These are phyloP conservation scores for Lentinula sp. DNA, from an alignment of 768 basidiomycete genomes.

Conservation along the genomic window DNA sequence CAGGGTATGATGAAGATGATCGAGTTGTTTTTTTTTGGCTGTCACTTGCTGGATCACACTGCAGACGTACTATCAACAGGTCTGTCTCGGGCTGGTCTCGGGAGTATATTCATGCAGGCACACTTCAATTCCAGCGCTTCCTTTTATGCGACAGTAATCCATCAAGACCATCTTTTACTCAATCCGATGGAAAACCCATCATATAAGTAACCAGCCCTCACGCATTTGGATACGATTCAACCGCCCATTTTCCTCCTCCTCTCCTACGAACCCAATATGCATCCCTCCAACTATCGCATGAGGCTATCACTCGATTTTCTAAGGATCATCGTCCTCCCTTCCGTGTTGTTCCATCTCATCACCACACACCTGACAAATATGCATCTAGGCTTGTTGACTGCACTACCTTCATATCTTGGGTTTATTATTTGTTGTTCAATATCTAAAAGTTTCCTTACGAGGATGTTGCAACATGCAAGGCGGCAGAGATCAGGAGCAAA, in stretches of 20 bases:
- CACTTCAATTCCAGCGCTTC: neutral
- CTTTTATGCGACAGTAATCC: neutral
- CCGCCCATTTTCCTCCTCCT: neutral
- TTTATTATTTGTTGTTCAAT: conserved; percentile 37
- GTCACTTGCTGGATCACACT: neutral
- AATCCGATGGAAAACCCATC: neutral
- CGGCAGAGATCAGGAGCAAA: conserved; percentile 44
- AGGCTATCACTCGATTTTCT: conserved; percentile 44
- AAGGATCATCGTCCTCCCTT: conserved; percentile 34
- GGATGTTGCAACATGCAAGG: conserved; percentile 32
- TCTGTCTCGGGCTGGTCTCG: neutral
- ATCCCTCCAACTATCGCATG: conserved; percentile 40
- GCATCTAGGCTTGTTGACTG: conserved; percentile 26
- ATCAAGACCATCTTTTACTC: neutral
- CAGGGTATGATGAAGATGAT: neutral
- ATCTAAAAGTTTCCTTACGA: conserved; percentile 25
- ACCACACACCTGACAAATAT: conserved; percentile 14
- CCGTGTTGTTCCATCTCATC: conserved; percentile 25
- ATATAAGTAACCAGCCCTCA: neutral
- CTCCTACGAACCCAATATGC: conserved; percentile 18
- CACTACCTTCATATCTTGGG: conserved; percentile 29
- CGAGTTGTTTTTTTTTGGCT: neutral
- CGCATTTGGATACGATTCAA: neutral
- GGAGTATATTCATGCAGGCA: neutral
- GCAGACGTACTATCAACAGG: neutral